These are phyloP conservation scores for Phaeosphaeria sp. DNA, from an alignment of 2,329 filamentous ascomycete species.

Conservation along the genomic window DNA sequence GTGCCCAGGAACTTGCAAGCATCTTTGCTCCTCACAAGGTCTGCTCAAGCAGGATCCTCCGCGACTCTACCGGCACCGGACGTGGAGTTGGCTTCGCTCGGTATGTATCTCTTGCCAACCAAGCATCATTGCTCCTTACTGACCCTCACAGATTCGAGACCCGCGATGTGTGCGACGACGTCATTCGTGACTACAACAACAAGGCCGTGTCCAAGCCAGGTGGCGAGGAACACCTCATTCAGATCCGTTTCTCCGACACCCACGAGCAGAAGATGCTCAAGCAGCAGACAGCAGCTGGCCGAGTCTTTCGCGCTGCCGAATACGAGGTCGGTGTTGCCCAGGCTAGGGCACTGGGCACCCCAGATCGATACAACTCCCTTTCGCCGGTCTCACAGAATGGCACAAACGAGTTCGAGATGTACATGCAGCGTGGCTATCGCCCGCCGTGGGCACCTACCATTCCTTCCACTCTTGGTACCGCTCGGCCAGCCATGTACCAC, in stretches of 20 bases:
- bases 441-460: constrained; percentile 44
- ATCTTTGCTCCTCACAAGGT: constrained; percentile 84
- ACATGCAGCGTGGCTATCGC: constrained; percentile 44
- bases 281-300: constrained; percentile 91
- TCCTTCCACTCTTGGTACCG: constrained; percentile 43
- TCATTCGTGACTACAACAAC: constrained; percentile 88
- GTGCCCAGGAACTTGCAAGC: constrained; percentile 71
- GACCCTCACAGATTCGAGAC: constrained; percentile 75
- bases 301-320: constrained; percentile 94
- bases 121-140: background rate
- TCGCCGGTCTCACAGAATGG: constrained; percentile 42
- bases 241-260: constrained; percentile 96
- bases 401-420: constrained; percentile 49
- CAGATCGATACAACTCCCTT: constrained; percentile 44
- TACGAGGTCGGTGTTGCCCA: constrained; percentile 64
- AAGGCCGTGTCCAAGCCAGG: constrained; percentile 59
- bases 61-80: constrained; percentile 88
- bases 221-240: constrained; percentile 80
- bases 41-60: constrained; percentile 92
- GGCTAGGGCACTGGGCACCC: constrained; percentile 42
- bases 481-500: constrained; percentile 38
- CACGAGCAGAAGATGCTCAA: constrained; percentile 97
- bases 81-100: constrained; percentile 97
- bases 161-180: constrained; percentile 87
- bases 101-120: constrained; percentile 58